Evolutionary conservation across 23 red algal genomes (phyloP).

Genomic region (Agarophyton chilense): DNA sequence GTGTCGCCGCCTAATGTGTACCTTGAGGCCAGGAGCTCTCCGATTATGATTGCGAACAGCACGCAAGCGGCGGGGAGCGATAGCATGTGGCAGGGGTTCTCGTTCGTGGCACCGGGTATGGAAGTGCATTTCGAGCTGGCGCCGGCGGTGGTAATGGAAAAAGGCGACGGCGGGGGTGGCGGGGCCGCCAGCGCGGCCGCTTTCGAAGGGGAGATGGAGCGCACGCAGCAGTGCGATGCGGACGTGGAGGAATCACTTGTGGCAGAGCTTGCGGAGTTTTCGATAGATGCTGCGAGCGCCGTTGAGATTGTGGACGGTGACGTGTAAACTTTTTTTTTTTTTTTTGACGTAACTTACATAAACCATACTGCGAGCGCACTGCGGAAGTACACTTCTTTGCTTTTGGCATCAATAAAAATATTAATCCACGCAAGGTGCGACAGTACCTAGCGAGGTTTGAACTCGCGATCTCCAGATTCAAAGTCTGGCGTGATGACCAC

Average conservation of each 20-base stretch:
- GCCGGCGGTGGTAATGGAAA: slow-evolving; percentile 2
- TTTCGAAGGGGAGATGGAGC: not conserved
- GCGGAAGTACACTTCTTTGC: no score
- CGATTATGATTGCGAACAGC: slow-evolving; percentile 2
- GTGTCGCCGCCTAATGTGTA: slow-evolving; percentile 48
- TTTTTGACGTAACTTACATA: not conserved
- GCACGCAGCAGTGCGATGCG: not conserved
- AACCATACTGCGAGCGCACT: no score
- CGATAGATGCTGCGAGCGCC: slow-evolving; percentile 64
- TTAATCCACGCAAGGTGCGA: no score
- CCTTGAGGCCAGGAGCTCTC: not conserved
- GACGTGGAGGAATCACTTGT: slow-evolving; percentile 53
- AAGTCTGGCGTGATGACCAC: slow-evolving; percentile 74
- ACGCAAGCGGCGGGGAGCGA: slow-evolving; percentile 9
- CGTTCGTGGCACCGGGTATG: slow-evolving; percentile 81
- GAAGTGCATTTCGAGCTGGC: slow-evolving; percentile 74
- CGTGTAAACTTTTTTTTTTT: not conserved
- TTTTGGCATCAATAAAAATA: no score
- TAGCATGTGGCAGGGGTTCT: slow-evolving; percentile 76
- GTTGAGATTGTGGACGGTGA: slow-evolving; percentile 65
- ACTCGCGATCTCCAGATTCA: slow-evolving; percentile 75
- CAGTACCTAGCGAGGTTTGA: slow-evolving; percentile 69
- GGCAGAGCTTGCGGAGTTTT: slow-evolving; percentile 61
- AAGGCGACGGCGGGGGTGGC: not conserved
- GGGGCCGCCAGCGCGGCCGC: not conserved